Percentiles rank a stretch among this genome's conserved stretches.
Conservation (phyloP, 139 green algal species). For the Chlorella sp. region DNA sequence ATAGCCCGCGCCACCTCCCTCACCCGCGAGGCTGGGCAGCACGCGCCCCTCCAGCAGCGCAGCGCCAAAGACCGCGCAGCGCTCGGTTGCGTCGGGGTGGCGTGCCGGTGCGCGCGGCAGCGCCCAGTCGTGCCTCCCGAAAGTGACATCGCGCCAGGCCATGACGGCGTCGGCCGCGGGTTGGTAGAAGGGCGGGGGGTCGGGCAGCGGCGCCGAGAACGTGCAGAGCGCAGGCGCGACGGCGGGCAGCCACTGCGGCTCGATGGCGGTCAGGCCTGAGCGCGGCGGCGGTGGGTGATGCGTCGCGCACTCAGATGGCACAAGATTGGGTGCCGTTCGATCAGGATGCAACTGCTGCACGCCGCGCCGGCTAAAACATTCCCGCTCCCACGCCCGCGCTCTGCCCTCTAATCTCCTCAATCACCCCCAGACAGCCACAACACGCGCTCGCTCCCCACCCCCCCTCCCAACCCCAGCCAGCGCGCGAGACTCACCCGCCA, state of each 20-base stretch:
- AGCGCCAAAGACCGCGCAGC: conserved; percentile 71
- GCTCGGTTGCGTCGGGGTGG: conserved; percentile 48
- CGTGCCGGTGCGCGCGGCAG: conserved; percentile 61
- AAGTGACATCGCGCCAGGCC: conserved; percentile 67
- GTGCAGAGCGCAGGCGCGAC: conserved; percentile 62
- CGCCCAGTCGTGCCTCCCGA: conserved; percentile 79
- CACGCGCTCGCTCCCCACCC: background rate
- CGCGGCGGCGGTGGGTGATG: background rate
- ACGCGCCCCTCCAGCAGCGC: conserved; percentile 84
- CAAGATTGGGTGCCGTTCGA: background rate
- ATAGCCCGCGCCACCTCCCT: no score
- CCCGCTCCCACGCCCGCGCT: background rate
- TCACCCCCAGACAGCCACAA: background rate
- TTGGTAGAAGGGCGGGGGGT: conserved; percentile 68
- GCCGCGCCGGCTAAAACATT: background rate
- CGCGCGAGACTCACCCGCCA: conserved; percentile 50
- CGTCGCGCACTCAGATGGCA: background rate
- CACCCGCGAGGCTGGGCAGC: conserved; percentile 41
- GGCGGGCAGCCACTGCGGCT: conserved; percentile 54
- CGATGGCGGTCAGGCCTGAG: conserved; percentile 63
- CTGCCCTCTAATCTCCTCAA: background rate
- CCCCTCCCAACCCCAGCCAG: background rate
- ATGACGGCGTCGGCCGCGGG: conserved; percentile 66
- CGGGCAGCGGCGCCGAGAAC: conserved; percentile 54
- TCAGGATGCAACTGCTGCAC: background rate